Conservation (phyloP, 2,329 filamentous ascomycete species). For the Microcyclosporella mali region DNA sequence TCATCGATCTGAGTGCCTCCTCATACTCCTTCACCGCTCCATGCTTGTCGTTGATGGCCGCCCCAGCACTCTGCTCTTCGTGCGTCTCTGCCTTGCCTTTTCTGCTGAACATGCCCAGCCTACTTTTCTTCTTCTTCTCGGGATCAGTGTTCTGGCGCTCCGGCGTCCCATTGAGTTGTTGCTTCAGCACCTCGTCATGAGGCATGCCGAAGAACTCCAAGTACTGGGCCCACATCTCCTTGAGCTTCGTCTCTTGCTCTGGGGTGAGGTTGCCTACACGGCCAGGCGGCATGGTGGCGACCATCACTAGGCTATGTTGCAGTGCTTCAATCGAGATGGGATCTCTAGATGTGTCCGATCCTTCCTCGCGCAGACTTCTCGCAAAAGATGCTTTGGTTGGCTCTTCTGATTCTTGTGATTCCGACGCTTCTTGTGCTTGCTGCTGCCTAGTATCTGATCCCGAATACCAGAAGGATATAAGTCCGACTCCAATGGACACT, state of each 20-base stretch:
- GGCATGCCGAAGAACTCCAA: slow-evolving; percentile 67
- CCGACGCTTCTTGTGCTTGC: slow-evolving; percentile 2
- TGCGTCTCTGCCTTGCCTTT: slow-evolving; percentile 51
- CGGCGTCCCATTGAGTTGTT: slow-evolving; percentile 23
- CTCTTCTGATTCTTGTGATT: neutral
- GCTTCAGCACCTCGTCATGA: slow-evolving; percentile 17
- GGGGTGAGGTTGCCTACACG: slow-evolving; percentile 80
- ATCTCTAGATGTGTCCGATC: neutral
- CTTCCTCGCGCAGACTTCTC: too few relatives aligned
- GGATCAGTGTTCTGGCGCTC: slow-evolving; percentile 1
- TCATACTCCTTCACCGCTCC: slow-evolving; percentile 82
- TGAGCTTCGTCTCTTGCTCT: slow-evolving; percentile 82
- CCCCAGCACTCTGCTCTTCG: slow-evolving; percentile 46
- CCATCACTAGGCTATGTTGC: slow-evolving; percentile 1
- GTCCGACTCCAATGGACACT: too few relatives aligned
- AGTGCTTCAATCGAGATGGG: neutral
- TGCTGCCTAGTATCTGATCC: neutral
- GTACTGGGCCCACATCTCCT: slow-evolving; percentile 74
- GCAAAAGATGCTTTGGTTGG: too few relatives aligned
- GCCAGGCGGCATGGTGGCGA: slow-evolving; percentile 48
- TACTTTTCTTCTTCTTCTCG: slow-evolving; percentile 68
- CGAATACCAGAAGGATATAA: too few relatives aligned
- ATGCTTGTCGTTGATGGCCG: slow-evolving; percentile 73
- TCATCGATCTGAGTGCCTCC: slow-evolving; percentile 68
- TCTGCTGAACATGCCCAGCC: slow-evolving; percentile 62